Evolutionary conservation across 2,329 filamentous ascomycete genomes (phyloP), one percentile per base, ranked within the genome.

Genomic region (Sclerotinia subarctica): DNA sequence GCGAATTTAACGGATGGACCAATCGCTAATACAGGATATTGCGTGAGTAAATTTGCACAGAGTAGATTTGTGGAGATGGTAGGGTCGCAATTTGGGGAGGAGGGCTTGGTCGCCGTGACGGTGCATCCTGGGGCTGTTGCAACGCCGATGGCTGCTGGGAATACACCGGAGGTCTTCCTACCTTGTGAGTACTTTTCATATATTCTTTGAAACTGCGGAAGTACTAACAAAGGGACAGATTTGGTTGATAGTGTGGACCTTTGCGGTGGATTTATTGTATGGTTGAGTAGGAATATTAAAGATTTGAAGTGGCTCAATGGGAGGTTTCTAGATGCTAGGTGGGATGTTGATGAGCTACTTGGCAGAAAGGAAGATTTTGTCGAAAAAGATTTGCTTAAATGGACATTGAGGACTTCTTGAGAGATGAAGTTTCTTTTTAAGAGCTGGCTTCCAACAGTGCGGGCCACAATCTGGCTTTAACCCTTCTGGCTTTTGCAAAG

Each of bases 301-400:
- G 51, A 68, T 21, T 29, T 68, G 38, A 63, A 64, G n/a, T 68
- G 66, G 66, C 29, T 68, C n/a, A 68, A 63, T 64, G 66, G 66
- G 17, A 63, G 49, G 8, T 68, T 68, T 29, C 35, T 68, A 49
- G 57, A 63, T 42, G 66, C 66, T 21, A 64, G 51, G 5, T 68
- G 66, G 66, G 66, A 68, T 57, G 44, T 68, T 24, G 51, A 64
- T 11, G 66, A 68, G 29, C n/a, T 68, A 13, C 13, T 68, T 29
- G 17, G 5, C 10, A 68, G 35, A 8, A 68, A 68, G 24, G 42
- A 64, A 6, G 58, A 68, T 24, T n/a, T 68, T 24, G 4, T 64
- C 2, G 58, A 64, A 29, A 68, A 57, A 17, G 66, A 68, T 42
- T 29, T 68, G 26, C 56, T 68, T 11, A 68, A 68, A 24, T 68